These are phyloP conservation scores for Cyclanthera cordifolia DNA, from an alignment of 306 rosid genomes.

Conservation along the genomic window DNA sequence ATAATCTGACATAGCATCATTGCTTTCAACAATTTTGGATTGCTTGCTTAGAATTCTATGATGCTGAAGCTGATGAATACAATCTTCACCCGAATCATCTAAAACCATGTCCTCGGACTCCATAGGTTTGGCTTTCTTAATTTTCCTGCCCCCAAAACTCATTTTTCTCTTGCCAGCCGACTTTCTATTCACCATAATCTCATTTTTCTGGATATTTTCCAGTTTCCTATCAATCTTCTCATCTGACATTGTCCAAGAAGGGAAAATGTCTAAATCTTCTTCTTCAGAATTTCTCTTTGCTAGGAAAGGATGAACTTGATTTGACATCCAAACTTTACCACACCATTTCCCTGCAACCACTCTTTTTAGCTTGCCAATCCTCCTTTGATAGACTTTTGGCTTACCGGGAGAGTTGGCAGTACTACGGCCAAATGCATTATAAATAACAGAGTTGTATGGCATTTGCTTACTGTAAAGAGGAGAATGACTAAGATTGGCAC, in stretches of 20 bases:
- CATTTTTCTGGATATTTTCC: constrained; percentile 28
- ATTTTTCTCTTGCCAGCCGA: constrained; percentile 65
- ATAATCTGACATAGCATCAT: constrained; percentile 28
- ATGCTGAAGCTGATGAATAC: constrained; percentile 21
- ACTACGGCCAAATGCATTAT: constrained; percentile 76
- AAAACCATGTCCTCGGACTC: constrained; percentile 27
- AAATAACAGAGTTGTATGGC: constrained; percentile 91
- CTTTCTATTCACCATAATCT: constrained; percentile 29
- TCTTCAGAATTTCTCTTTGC: constrained; percentile 52
- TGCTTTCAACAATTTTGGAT: constrained; percentile 20
- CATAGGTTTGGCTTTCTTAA: constrained; percentile 41
- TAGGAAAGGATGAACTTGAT: constrained; percentile 83
- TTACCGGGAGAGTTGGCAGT: constrained; percentile 43
- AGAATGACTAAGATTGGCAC: constrained; percentile 88
- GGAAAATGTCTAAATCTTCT: constrained; percentile 32
- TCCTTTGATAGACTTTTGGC: constrained; percentile 57
- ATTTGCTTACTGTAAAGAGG: constrained; percentile 95
- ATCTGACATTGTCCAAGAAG: constrained; percentile 34
- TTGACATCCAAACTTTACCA: constrained; percentile 96
- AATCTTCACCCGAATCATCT: constrained; percentile 24
- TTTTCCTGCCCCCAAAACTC: constrained; percentile 22
- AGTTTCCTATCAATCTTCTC: constrained; percentile 42
- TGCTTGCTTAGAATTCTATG: constrained; percentile 24
- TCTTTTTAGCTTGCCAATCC: constrained; percentile 59
- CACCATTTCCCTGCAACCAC: constrained; percentile 97